A percentile compares a stretch with the other conserved stretches of the same genome.
Evolutionary conservation across 306 rosid species (phyloP).

Genomic region (apple (Malus domestica)): DNA sequence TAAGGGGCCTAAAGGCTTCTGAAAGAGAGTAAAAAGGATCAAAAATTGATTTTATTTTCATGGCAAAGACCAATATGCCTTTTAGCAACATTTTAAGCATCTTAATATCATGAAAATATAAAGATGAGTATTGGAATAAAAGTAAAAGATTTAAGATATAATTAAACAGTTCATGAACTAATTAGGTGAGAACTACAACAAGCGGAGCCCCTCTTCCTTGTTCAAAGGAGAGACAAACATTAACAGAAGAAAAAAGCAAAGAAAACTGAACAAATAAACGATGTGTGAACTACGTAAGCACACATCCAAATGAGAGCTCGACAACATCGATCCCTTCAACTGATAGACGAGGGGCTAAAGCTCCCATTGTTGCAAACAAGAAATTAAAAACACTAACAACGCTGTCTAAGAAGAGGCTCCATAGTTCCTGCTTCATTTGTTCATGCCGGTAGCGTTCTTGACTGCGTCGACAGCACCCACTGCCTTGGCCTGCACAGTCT

Average conservation of each 20-base stretch:
- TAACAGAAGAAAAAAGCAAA: not conserved
- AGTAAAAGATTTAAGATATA: not conserved
- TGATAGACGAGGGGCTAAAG: not conserved
- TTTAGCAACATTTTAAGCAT: no score
- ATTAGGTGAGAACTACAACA: not conserved
- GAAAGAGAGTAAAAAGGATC: no score
- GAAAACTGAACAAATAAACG: not conserved
- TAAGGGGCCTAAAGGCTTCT: no score
- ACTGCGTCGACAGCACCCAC: conserved; percentile 58
- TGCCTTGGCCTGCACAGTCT: conserved; percentile 40
- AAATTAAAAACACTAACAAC: not conserved
- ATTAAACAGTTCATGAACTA: not conserved
- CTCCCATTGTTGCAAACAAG: not conserved
- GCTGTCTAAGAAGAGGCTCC: not conserved
- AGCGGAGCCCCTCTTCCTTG: not conserved
- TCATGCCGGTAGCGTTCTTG: conserved; percentile 59
- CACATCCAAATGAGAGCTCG: not conserved
- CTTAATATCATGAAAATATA: not conserved
- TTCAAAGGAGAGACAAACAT: not conserved
- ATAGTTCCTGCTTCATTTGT: conserved; percentile 26
- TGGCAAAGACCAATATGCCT: no score
- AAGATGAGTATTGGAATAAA: not conserved
- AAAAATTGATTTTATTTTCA: no score
- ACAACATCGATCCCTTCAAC: no score
- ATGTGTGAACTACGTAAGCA: not conserved